Base-by-base conservation (phyloP, 805 yeast species). In the Candida boleticola region DNA sequence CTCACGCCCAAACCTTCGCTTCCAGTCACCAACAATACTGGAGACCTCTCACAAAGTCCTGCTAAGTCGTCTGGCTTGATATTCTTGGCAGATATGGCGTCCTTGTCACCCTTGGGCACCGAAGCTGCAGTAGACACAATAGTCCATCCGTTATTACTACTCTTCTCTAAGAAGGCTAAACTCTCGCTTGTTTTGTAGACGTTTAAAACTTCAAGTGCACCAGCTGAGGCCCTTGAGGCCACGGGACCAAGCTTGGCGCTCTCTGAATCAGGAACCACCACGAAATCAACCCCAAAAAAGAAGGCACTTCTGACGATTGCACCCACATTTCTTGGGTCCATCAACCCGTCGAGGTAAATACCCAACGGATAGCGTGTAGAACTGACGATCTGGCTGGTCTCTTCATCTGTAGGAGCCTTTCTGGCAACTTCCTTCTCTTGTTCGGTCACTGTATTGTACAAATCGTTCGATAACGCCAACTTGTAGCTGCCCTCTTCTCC, bases 251-350 rank as follows among this genome's bases (percentile, higher is more conserved):
- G 60, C 14, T 83, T 77, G 0, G 96, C 87, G 52, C 86, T 77
- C 54, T 86, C 83, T 39, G 75, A 76, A 27, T 77, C 80, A 1
- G 95, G 83, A 33, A 83, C 63, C 1, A 84, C 79, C 4, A 88
- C 66, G 54, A 87, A 85, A 61, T 89, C 96, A 2, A 74, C 95
- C 6, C 96, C 96, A 11, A 89, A 67, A 62, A 74, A 89, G 63
- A 81, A 84, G 0, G 95, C 92, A 2, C 89, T 77, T 56, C 97
- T 68, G 22, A 86, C 63, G 33, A 89, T 79, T 19, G 92, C 93
- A 5, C 97, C 97, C 51, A 87, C 69, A 57, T 89, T 89, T 58
- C 87, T 95, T 0, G 96, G 92, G 59, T 89, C 96, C 11, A 86
- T 79, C 34, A 89, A 73, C 44, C 85, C 88, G 60, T 89, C 96